Conservation (phyloP, 805 yeast species). For the Sugiyamaella chiloensis region DNA sequence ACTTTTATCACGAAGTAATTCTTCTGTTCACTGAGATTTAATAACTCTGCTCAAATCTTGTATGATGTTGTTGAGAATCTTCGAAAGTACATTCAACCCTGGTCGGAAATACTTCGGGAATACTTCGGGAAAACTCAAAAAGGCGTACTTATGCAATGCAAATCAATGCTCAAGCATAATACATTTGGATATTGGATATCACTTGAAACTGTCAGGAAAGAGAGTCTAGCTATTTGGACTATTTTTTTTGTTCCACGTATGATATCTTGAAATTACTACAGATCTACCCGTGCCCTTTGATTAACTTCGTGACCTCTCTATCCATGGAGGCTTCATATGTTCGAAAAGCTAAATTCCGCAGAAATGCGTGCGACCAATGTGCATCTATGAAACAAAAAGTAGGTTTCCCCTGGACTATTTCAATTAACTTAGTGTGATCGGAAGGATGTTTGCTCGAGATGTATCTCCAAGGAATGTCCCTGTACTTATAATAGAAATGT, state of each 20-base stretch:
- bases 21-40: no score
- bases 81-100: background rate
- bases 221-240: background rate
- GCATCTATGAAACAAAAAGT: constrained; percentile 4
- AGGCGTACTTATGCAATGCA: no score
- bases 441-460: background rate
- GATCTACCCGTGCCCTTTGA: background rate
- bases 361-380: constrained; percentile 2
- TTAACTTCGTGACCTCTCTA: background rate
- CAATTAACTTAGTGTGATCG: background rate
- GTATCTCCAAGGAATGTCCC: background rate
- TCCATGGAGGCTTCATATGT: background rate
- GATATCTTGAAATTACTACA: background rate
- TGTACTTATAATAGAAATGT: background rate
- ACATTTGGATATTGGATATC: background rate
- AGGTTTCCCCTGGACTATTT: background rate
- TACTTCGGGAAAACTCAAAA: constrained; percentile 1
- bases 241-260: background rate
- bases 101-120: constrained; percentile 1
- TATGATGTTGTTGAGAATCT: background rate
- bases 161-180: no score
- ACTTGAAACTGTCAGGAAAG: background rate
- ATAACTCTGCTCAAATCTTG: background rate
- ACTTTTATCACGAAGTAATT: no score
- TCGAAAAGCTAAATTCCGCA: background rate